Evolutionary conservation across 441 rosid genomes (phyloP), one percentile per base, ranked within the genome.

Genomic region (Pelargonium australe): DNA sequence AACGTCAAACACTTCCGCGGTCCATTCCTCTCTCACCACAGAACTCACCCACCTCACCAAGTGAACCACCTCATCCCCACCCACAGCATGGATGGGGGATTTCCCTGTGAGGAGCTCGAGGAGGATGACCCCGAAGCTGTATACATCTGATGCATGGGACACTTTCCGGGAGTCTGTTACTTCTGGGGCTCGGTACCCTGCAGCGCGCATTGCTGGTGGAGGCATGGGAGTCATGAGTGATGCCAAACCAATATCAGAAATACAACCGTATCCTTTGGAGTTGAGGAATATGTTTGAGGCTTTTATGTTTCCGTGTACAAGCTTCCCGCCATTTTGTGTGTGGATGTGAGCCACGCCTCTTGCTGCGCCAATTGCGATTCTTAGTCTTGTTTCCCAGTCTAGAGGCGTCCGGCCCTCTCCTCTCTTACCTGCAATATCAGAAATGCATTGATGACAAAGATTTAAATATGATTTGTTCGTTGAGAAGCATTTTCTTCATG

Each of bases 21-120:
- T 91, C 99, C 99, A 95, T 80, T 94, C 99, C 68, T 94, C 99
- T 68, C 97, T 85, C 13, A 94, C 95, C 57, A 89, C 97, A 4
- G 96, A 88, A 76, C 86, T 81, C 79, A 91, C 99, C 96, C 99
- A 91, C 68, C 95, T 81, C 73, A 86, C 96, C 81, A 95, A 77
- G 79, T 89, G 89, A 73, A 86, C 81, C 41, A 78, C 82, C 75
- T 90, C 90, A 0, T 89, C 85, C 3, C 89, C 80, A 12, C 89
- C 85, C 0, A 90, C 85, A 1, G 94, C 79, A 63, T 88, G 88
- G 72, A 89, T 80, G 0, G 99, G 97, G 0, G 96, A 91, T 69
- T 91, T 94, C 41, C 99, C 97, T 0, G 96, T 95, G 1, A 95
- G 89, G 7, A 95, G 88, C 85, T 91, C 99, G 1, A 95, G 93